Evolutionary conservation across 163 green algal genomes (phyloP).

Genomic region (Scenedesmus sp.): DNA sequence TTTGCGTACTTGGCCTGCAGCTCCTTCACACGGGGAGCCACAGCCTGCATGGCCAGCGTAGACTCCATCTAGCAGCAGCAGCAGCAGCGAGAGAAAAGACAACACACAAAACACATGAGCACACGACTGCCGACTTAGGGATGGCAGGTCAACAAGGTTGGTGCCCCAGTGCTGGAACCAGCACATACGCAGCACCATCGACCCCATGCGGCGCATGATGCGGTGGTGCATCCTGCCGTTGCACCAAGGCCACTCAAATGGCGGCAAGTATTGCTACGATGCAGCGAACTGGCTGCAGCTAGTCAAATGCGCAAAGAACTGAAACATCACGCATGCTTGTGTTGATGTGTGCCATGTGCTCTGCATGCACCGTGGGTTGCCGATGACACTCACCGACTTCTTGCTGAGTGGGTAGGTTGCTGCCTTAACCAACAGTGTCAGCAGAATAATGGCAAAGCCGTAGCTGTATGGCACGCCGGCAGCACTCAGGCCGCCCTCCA

Average conservation of each 20-base stretch:
- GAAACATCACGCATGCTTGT: too few species aligned
- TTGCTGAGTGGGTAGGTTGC: constrained; percentile 95
- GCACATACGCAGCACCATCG: too few species aligned
- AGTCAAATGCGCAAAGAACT: not conserved
- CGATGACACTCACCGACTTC: constrained; percentile 83
- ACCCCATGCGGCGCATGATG: too few species aligned
- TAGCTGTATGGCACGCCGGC: constrained; percentile 94
- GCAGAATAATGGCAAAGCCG: constrained; percentile 97
- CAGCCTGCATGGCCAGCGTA: constrained; percentile 90
- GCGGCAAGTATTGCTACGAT: too few species aligned
- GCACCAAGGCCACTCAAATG: too few species aligned
- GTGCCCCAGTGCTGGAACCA: too few species aligned
- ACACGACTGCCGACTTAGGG: too few species aligned
- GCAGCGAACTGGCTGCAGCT: not conserved
- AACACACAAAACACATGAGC: too few species aligned
- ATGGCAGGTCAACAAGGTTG: too few species aligned
- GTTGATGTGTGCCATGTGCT: too few species aligned
- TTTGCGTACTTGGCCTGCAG: constrained; percentile 91
- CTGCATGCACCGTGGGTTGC: not conserved
- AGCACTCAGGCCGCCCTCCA: constrained; percentile 77
- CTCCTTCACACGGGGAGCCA: constrained; percentile 95
- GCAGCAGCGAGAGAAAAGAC: not conserved
- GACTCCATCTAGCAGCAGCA: constrained; percentile 87
- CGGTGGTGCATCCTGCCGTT: too few species aligned
- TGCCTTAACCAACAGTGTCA: constrained; percentile 96